Conservation (phyloP, 129 eudicot genomes). For the Arctium minus region DNA sequence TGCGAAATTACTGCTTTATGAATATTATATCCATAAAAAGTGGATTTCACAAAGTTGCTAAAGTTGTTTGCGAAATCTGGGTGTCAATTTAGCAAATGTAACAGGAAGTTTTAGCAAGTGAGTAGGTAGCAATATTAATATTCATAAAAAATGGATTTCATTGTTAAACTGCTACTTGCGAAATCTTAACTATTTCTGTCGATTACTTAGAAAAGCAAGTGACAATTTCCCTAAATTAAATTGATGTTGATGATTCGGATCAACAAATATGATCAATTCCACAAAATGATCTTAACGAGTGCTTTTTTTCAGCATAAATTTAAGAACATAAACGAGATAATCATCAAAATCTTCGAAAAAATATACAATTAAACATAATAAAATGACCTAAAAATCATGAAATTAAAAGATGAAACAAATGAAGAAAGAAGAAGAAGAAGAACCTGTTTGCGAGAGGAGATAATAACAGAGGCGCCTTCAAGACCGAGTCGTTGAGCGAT, state of each 20-base stretch:
- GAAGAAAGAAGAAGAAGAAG: background rate
- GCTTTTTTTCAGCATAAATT: background rate
- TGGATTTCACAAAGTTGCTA: no score
- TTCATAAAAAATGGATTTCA: no score
- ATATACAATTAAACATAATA: background rate
- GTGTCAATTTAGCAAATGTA: no score
- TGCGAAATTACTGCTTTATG: background rate
- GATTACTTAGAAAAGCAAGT: no score
- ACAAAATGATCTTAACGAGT: background rate
- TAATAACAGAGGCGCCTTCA: slow-evolving; percentile 35
- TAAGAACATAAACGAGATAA: background rate
- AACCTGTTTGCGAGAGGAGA: slow-evolving; percentile 37
- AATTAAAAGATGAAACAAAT: background rate
- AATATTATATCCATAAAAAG: no score
- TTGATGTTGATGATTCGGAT: background rate
- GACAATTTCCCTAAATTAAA: no score
- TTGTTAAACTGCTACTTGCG: no score
- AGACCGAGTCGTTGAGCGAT: slow-evolving; percentile 22
- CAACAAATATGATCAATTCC: background rate
- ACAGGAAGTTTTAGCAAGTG: no score
- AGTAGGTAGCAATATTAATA: no score
- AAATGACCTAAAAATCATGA: background rate
- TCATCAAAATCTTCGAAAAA: background rate
- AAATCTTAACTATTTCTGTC: no score
- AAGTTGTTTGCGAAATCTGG: no score